Evolutionary conservation across 169 alveolate genomes (phyloP).

Genomic region (Plasmodium cynomolgi): DNA sequence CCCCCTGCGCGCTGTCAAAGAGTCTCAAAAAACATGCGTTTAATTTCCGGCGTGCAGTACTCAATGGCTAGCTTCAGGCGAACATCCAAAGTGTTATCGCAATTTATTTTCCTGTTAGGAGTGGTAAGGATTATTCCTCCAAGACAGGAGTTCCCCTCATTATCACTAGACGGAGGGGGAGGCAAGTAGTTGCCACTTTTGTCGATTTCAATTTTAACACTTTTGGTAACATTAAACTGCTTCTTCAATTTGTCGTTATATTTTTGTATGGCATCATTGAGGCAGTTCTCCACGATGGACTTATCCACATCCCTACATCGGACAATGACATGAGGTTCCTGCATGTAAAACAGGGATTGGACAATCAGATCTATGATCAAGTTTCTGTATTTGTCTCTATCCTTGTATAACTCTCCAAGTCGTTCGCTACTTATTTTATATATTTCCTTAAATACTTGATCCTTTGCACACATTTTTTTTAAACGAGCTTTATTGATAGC

Average conservation of each 20-base stretch:
- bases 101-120: slow-evolving; percentile 85
- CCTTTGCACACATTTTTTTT: slow-evolving; percentile 89
- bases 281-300: slow-evolving; percentile 85
- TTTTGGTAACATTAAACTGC: slow-evolving; percentile 81
- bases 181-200: slow-evolving; percentile 83
- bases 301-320: slow-evolving; percentile 90
- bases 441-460: slow-evolving; percentile 84
- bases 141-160: slow-evolving; percentile 80
- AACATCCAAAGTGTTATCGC: slow-evolving; percentile 86
- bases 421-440: slow-evolving; percentile 84
- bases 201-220: slow-evolving; percentile 85
- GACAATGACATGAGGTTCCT: slow-evolving; percentile 87
- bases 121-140: slow-evolving; percentile 85
- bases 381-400: slow-evolving; percentile 83
- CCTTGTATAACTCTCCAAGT: slow-evolving; percentile 79
- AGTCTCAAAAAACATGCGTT: slow-evolving; percentile 82
- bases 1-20: not conserved
- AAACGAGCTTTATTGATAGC: slow-evolving; percentile 91
- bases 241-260: slow-evolving; percentile 81
- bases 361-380: slow-evolving; percentile 84
- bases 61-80: slow-evolving; percentile 84
- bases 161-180: slow-evolving; percentile 81
- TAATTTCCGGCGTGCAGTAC: slow-evolving; percentile 85
- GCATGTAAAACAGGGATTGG: slow-evolving; percentile 83
- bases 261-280: slow-evolving; percentile 84